Evolutionary conservation across 2,329 filamentous ascomycete species (phyloP).

Genomic region (Arthrocladium fulminans): DNA sequence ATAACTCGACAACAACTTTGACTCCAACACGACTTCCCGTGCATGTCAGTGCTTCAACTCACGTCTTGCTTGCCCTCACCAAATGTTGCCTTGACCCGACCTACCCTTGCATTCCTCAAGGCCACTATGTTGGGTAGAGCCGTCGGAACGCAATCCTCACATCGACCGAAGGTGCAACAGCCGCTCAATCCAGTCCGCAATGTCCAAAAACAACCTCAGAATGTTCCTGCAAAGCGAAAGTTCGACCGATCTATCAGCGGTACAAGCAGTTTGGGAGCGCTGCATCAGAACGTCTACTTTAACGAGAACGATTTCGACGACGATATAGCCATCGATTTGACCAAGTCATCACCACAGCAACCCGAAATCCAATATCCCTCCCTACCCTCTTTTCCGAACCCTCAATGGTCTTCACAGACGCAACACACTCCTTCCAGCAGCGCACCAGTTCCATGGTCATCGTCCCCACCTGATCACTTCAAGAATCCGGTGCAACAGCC

Average conservation of each 20-base stretch:
- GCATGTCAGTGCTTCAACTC: constrained; percentile 6
- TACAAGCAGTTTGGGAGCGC: constrained; percentile 28
- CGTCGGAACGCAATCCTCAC: constrained; percentile 14
- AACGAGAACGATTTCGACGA: constrained; percentile 80
- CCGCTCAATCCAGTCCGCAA: constrained; percentile 16
- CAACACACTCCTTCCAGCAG: constrained; percentile 38
- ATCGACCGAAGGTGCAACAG: constrained; percentile 13
- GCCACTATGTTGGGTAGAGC: constrained; percentile 18
- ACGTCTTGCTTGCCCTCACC: constrained; percentile 12
- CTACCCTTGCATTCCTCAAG: constrained; percentile 15
- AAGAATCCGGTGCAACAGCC: constrained; percentile 8
- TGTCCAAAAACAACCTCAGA: constrained; percentile 2
- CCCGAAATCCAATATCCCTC: constrained; percentile 22
- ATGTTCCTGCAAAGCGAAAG: constrained; percentile 17
- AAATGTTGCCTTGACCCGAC: constrained; percentile 15
- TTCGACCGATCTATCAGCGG: constrained; percentile 22
- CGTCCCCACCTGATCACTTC: constrained; percentile 40
- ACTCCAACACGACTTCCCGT: not conserved
- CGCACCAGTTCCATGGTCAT: constrained; percentile 61
- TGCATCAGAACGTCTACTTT: constrained; percentile 50
- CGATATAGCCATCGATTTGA: constrained; percentile 65
- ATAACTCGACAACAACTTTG: not conserved
- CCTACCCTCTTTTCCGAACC: constrained; percentile 20
- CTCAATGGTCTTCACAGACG: not conserved
- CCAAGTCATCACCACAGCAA: constrained; percentile 49